Percentiles rank a stretch among this genome's conserved stretches.
phyloP scores from a whole-genome alignment of 2,329 filamentous ascomycete genomes.

The Arthrocladium fulminans region DNA sequence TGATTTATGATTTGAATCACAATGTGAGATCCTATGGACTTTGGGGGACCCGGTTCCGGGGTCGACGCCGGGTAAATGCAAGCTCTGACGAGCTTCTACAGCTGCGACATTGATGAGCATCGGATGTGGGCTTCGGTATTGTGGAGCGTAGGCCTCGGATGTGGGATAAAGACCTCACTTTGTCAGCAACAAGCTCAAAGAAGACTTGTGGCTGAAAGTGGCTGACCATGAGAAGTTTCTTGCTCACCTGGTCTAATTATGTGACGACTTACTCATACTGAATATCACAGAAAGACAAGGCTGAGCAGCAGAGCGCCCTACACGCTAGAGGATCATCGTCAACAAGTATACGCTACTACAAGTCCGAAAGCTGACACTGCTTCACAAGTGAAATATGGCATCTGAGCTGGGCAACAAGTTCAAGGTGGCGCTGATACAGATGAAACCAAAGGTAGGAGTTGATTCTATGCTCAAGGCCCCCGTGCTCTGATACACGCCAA shows the following conservation, averaged over 20 bases:
- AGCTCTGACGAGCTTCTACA: not conserved
- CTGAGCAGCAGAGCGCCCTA: not conserved
- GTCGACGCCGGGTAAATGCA: slow-evolving; percentile 3
- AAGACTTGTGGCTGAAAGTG: too few species aligned
- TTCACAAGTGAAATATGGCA: not conserved
- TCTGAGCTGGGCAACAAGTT: slow-evolving; percentile 22
- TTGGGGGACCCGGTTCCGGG: not conserved
- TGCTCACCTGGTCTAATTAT: too few species aligned
- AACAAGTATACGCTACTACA: not conserved
- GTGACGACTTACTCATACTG: too few species aligned
- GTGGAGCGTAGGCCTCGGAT: not conserved
- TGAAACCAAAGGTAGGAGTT: slow-evolving; percentile 35
- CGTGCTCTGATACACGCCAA: too few species aligned
- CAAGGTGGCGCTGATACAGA: slow-evolving; percentile 43
- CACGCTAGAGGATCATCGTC: not conserved
- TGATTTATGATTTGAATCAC: not conserved
- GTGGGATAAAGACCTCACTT: not conserved
- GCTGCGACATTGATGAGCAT: not conserved
- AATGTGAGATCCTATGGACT: not conserved
- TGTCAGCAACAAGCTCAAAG: too few species aligned
- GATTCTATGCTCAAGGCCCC: too few species aligned
- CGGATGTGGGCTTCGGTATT: slow-evolving; percentile 9
- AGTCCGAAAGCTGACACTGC: not conserved
- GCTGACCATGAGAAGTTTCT: too few species aligned
- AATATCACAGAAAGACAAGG: too few species aligned